These are phyloP conservation scores for Xylaria sp. DNA, from an alignment of 2,329 filamentous ascomycete species.

Conservation along the genomic window DNA sequence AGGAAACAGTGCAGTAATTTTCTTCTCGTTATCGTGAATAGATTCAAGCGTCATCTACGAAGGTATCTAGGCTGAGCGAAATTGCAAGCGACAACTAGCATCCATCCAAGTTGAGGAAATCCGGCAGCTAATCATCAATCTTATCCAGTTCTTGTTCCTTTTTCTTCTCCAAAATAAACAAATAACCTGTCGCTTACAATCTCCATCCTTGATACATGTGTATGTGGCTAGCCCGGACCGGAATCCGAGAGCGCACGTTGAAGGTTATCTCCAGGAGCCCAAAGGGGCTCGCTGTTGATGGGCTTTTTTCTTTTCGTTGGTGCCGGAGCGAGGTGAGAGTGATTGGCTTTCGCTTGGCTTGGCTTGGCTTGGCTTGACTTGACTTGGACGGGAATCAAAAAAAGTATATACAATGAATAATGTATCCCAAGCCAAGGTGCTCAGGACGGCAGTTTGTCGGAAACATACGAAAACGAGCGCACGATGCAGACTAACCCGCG, in stretches of 20 bases:
- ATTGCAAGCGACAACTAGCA: slow-evolving; percentile 25
- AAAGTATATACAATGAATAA: slow-evolving; percentile 31
- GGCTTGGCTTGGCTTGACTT: slow-evolving; percentile 1
- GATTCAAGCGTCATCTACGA: slow-evolving; percentile 40
- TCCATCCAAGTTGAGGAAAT: slow-evolving; percentile 12
- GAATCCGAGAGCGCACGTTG: slow-evolving; percentile 26
- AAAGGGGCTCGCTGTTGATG: slow-evolving; percentile 35
- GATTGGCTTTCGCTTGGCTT: neutral
- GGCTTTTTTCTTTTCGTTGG: slow-evolving; percentile 27
- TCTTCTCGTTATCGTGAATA: slow-evolving; percentile 29
- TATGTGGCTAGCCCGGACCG: slow-evolving; percentile 30
- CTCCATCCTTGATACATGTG: slow-evolving; percentile 2
- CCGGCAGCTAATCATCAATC: slow-evolving; percentile 16
- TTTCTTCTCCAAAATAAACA: neutral
- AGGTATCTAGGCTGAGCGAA: slow-evolving; percentile 23
- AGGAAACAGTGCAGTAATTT: neutral
- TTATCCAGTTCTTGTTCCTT: neutral
- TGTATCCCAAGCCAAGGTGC: slow-evolving; percentile 35
- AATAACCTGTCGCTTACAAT: slow-evolving; percentile 10
- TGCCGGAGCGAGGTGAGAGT: slow-evolving; percentile 42
- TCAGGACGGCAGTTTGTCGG: slow-evolving; percentile 43
- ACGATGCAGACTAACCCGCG: slow-evolving; percentile 39
- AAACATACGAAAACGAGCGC: slow-evolving; percentile 50
- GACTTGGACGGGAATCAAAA: slow-evolving; percentile 22
- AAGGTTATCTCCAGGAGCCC: slow-evolving; percentile 40